Conservation (phyloP, 176 grass and related monocot genomes). For the Bothriochloa decipiens region DNA sequence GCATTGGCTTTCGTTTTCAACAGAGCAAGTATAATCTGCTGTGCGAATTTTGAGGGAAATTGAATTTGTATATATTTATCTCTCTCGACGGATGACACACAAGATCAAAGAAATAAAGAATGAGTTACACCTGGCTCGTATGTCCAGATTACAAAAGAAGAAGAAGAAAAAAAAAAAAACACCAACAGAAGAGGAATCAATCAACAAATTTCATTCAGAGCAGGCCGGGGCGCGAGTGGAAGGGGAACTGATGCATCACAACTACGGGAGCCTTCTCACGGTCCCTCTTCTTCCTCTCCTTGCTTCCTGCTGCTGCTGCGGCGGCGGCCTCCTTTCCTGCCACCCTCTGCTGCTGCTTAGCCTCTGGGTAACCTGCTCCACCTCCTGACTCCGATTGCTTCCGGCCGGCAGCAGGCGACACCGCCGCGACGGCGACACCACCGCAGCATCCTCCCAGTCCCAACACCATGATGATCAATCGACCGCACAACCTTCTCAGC, state of each 20-base stretch:
- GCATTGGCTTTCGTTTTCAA: too few relatives aligned
- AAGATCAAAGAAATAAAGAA: too few relatives aligned
- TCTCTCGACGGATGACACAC: too few relatives aligned
- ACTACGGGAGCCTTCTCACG: not conserved
- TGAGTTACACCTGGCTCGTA: too few relatives aligned
- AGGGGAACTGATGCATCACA: conserved; percentile 43
- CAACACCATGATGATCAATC: not conserved
- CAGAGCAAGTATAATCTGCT: too few relatives aligned
- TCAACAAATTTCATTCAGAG: conserved; percentile 38
- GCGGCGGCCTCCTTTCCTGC: too few relatives aligned
- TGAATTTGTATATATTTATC: too few relatives aligned
- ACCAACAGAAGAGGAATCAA: too few relatives aligned
- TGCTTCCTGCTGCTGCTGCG: not conserved
- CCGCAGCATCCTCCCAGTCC: not conserved
- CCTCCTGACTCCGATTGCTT: not conserved
- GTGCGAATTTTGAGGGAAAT: too few relatives aligned
- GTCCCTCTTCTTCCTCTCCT: not conserved
- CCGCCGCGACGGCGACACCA: not conserved
- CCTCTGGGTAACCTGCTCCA: not conserved
- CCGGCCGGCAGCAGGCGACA: not conserved
- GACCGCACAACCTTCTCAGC: not conserved
- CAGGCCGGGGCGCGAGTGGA: conserved; percentile 52
- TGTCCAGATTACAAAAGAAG: too few relatives aligned
- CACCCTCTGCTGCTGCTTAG: not conserved
- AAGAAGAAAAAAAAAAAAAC: rapidly evolving